A percentile compares a stretch with the other conserved stretches of the same genome.
These are phyloP conservation scores for Tritrichomonas foetus DNA, from an alignment of 208 protist species.

Conservation along the genomic window DNA sequence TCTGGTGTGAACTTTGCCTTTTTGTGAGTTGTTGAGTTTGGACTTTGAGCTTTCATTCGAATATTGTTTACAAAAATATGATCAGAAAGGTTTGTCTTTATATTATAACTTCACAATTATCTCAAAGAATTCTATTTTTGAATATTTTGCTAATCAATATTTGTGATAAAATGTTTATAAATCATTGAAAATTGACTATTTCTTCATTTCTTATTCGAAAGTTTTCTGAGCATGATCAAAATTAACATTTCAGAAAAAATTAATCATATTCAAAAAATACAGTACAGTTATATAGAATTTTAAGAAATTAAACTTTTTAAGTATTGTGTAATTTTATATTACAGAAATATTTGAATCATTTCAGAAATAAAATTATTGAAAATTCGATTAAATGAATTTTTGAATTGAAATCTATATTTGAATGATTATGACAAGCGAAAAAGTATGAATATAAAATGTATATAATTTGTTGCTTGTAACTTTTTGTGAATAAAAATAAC, in stretches of 20 bases:
- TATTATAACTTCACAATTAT: background rate
- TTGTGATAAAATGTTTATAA: background rate
- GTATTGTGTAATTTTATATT: too few relatives aligned
- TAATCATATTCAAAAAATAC: too few relatives aligned
- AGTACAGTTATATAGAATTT: too few relatives aligned
- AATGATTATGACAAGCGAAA: too few relatives aligned
- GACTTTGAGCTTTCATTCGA: too few relatives aligned
- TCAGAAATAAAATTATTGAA: background rate
- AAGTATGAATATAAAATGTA: too few relatives aligned
- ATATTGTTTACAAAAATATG: background rate
- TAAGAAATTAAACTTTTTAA: too few relatives aligned
- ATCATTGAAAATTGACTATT: background rate
- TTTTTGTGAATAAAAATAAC: background rate
- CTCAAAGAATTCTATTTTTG: background rate
- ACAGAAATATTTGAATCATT: too few relatives aligned
- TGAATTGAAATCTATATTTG: background rate
- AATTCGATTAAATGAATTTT: background rate
- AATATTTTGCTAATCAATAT: background rate
- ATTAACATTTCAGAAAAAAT: too few relatives aligned
- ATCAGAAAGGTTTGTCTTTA: background rate
- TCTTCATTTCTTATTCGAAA: too few relatives aligned
- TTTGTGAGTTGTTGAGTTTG: background rate
- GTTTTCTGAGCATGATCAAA: too few relatives aligned
- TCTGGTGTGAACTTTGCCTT: background rate
- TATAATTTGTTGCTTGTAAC: too few relatives aligned